Base-by-base conservation (phyloP, 805 yeast species). In the Spathaspora arborariae region DNA sequence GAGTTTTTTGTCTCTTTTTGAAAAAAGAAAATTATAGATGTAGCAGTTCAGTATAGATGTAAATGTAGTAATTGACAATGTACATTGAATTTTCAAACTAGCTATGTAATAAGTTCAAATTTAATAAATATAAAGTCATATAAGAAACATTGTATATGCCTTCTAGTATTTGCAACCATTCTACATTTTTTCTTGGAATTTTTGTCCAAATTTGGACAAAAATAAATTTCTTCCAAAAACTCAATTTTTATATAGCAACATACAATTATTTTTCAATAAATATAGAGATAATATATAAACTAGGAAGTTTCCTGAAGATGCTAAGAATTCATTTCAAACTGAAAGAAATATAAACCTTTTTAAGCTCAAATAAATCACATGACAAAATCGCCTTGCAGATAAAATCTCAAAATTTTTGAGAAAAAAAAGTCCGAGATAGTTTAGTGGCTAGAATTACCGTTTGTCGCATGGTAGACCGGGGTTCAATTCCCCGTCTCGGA, bases 381-480 rank as follows among this genome's bases (percentile, higher is more conserved):
- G 35, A 30, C 18, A n/a, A 30, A 2, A 8, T 3, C 35, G 6
- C 3, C 3, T 13, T n/a, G 16, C 35, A 30, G n/a, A 3, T 3
- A 13, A 10, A 10, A 30, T 13, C n/a, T 30, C 3, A 3, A 30
- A 24, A 33, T 33, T 15, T 33, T 33, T 16, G 20, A 16, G 18
- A 35, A 18, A 5, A 24, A 39, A 20, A 9, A 30, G 33, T 46
- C 49, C 46, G 52, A 33, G 49, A 46, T 46, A 46, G 49, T 46
- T 46, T 46, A 46, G 49, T 46, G 49, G 49, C 55, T 52, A 52
- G 55, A 52, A 52, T 52, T 51, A 51, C 55, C 55, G 55, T 44
- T 52, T 52, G 55, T 52, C 55, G 55, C 54, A 45, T 51, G 56
- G 56, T 51, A 52, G 56, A 52, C 56, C 56, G 52, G 56, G 56